phyloP scores from a whole-genome alignment of 1,284 basidiomycete genomes.

The Ceratobasidium sp. region DNA sequence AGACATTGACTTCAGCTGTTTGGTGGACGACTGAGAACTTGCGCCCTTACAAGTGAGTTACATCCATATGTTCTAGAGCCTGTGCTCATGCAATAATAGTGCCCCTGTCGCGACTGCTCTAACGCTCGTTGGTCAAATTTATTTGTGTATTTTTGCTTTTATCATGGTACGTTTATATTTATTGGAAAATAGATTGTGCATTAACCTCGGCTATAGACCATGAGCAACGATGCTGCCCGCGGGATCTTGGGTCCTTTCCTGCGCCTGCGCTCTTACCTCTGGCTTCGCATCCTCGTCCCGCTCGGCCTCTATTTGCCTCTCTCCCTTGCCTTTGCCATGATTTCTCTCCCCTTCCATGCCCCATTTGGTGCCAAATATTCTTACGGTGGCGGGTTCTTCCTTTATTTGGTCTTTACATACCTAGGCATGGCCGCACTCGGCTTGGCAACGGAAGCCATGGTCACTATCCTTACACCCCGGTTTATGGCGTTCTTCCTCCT shows the following conservation, averaged over 20 bases:
- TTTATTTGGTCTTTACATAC: slow-evolving; percentile 50
- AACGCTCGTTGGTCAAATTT: slow-evolving; percentile 55
- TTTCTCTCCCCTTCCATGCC: slow-evolving; percentile 51
- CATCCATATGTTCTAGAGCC: background rate
- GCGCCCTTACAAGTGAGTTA: slow-evolving; percentile 50
- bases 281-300: slow-evolving; percentile 49
- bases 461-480: slow-evolving; percentile 41
- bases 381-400: slow-evolving; percentile 54
- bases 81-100: background rate
- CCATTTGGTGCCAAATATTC: slow-evolving; percentile 47
- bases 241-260: slow-evolving; percentile 53
- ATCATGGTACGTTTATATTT: background rate
- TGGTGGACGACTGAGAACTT: slow-evolving; percentile 50
- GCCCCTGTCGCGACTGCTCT: slow-evolving; percentile 55
- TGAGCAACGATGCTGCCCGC: slow-evolving; percentile 43
- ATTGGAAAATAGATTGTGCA: background rate
- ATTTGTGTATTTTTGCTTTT: slow-evolving; percentile 51
- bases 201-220: background rate
- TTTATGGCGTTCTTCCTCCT: slow-evolving; percentile 42
- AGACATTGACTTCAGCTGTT: slow-evolving; percentile 50
- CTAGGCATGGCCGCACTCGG: slow-evolving; percentile 45
- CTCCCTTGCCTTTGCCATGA: slow-evolving; percentile 52
- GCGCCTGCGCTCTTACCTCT: slow-evolving; percentile 48
- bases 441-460: slow-evolving; percentile 49
- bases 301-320: slow-evolving; percentile 48